Conservation (phyloP, 1,284 basidiomycete genomes). For the Kwoniella shivajii region DNA sequence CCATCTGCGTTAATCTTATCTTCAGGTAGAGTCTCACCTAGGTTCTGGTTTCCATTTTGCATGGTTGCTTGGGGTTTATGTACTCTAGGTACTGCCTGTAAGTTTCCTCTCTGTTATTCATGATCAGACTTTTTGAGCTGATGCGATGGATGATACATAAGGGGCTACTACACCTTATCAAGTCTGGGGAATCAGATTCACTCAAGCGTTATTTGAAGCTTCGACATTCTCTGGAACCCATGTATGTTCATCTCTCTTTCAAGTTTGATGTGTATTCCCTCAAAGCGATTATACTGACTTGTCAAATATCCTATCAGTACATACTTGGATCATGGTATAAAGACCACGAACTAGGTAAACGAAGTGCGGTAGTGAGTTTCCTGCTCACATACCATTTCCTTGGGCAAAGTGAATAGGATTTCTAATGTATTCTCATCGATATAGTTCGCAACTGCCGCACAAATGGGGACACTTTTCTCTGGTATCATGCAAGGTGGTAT, state of each 20-base stretch:
- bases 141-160: constrained; percentile 1
- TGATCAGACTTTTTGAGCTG: not conserved
- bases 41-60: constrained; percentile 48
- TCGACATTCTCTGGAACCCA: constrained; percentile 40
- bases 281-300: too few species aligned
- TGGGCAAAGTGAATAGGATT: not conserved
- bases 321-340: constrained; percentile 51
- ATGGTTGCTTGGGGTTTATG: constrained; percentile 38
- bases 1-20: constrained; percentile 42
- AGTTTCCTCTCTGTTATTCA: not conserved
- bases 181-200: constrained; percentile 41
- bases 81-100: constrained; percentile 31
- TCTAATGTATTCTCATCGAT: not conserved
- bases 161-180: constrained; percentile 35
- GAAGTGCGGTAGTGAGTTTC: constrained; percentile 35
- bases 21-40: constrained; percentile 37
- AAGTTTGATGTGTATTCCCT: too few species aligned
- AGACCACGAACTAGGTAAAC: constrained; percentile 44
- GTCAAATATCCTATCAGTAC: too few species aligned
- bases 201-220: constrained; percentile 42
- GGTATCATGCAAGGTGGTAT: constrained; percentile 50
- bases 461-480: constrained; percentile 44
- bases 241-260: constrained; percentile 11
- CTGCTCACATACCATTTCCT: not conserved
- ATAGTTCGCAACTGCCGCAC: constrained; percentile 41